phyloP scores from a whole-genome alignment of 768 basidiomycete genomes.

The Phanerochaete sordida region DNA sequence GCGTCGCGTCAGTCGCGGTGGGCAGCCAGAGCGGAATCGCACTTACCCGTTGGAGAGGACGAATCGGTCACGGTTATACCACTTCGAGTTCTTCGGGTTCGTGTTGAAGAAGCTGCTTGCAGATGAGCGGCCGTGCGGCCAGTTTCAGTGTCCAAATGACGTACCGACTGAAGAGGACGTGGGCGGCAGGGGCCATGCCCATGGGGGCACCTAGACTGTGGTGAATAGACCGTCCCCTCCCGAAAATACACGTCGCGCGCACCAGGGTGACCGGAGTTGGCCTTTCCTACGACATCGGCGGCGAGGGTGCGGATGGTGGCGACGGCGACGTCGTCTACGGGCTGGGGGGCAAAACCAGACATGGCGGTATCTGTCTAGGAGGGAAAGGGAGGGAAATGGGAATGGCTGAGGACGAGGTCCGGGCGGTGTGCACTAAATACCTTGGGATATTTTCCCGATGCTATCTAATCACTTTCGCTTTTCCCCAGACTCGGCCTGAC shows the following conservation, averaged over 20 bases:
- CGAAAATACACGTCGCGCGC: not conserved
- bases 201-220: slow-evolving; percentile 75
- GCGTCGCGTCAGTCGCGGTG: slow-evolving; percentile 11
- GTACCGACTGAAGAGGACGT: slow-evolving; percentile 76
- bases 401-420: slow-evolving; percentile 12
- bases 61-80: slow-evolving; percentile 96
- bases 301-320: slow-evolving; percentile 76
- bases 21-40: not conserved
- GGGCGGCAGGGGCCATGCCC: slow-evolving; percentile 87
- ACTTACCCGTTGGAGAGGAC: slow-evolving; percentile 92
- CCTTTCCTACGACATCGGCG: slow-evolving; percentile 75
- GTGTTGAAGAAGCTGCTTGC: slow-evolving; percentile 74
- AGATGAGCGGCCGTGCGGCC: slow-evolving; percentile 16
- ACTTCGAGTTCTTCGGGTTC: slow-evolving; percentile 86
- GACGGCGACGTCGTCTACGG: slow-evolving; percentile 54
- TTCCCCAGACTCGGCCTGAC: slow-evolving; percentile 1
- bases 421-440: slow-evolving; percentile 13
- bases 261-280: slow-evolving; percentile 95
- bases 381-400: slow-evolving; percentile 12
- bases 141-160: slow-evolving; percentile 3
- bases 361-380: slow-evolving; percentile 26
- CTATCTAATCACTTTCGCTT: slow-evolving; percentile 10
- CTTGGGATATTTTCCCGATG: slow-evolving; percentile 13
- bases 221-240: slow-evolving; percentile 9
- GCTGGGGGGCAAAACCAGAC: slow-evolving; percentile 34